Percentiles rank a stretch among this genome's conserved stretches.
Evolutionary conservation across 2,329 filamentous ascomycete genomes (phyloP).

Genomic region (Setomelanomma holmii): DNA sequence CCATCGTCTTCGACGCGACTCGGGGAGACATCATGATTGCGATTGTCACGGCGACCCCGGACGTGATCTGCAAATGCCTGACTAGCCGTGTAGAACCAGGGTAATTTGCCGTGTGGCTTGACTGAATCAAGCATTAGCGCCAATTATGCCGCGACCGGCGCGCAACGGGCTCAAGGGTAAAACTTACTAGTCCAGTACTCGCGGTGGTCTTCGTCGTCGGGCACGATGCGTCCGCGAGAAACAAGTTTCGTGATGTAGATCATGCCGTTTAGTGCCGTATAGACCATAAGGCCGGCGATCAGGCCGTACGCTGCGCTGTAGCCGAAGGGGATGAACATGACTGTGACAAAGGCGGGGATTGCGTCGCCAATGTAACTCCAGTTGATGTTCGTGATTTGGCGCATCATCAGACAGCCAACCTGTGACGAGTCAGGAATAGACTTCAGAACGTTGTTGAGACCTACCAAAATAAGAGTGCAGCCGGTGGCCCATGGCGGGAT

Average conservation of each 20-base stretch:
- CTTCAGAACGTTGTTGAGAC: constrained; percentile 1
- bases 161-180: background rate
- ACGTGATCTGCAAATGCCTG: constrained; percentile 33
- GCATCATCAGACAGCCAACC: constrained; percentile 76
- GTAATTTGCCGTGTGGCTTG: constrained; percentile 40
- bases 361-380: constrained; percentile 86
- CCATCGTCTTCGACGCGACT: constrained; percentile 24
- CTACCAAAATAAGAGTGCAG: constrained; percentile 79
- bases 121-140: constrained; percentile 32
- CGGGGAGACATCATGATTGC: constrained; percentile 29
- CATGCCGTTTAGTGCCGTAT: constrained; percentile 74
- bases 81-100: constrained; percentile 43
- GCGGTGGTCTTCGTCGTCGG: constrained; percentile 75
- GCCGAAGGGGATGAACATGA: constrained; percentile 86
- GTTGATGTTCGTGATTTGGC: constrained; percentile 80
- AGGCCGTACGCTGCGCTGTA: constrained; percentile 89
- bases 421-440: constrained; percentile 5
- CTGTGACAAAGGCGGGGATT: constrained; percentile 82
- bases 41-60: constrained; percentile 11
- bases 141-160: constrained; percentile 1
- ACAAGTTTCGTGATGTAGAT: constrained; percentile 72
- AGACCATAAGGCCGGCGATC: constrained; percentile 79
- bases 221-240: constrained; percentile 73
- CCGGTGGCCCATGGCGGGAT: constrained; percentile 91
- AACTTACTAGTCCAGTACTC: constrained; percentile 79